These are phyloP conservation scores for Scenedesmus sp. DNA, from an alignment of 163 green algal genomes.

Conservation along the genomic window DNA sequence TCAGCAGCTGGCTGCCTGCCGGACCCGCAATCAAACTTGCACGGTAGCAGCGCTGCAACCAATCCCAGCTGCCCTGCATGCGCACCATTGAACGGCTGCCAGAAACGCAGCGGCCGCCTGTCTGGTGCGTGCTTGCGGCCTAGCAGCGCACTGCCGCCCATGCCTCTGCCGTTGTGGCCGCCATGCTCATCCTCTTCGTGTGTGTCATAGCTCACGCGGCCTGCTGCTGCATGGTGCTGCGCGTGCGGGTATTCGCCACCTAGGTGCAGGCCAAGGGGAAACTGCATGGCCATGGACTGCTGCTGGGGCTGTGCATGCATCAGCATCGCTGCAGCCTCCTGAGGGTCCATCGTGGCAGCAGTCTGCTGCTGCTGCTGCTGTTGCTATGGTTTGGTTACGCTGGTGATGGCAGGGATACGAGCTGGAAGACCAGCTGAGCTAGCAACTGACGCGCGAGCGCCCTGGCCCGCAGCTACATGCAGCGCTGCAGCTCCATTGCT, in stretches of 20 bases:
- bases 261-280: background rate
- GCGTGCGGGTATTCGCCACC: background rate
- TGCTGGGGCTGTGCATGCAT: background rate
- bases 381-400: background rate
- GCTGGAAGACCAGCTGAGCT: background rate
- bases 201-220: slow-evolving; percentile 33
- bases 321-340: background rate
- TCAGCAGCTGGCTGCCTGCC: background rate
- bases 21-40: background rate
- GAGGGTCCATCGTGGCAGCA: background rate
- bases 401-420: background rate
- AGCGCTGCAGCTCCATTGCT: background rate
- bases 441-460: background rate
- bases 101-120: slow-evolving; percentile 60
- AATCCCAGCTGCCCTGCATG: background rate
- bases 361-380: background rate
- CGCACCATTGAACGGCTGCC: slow-evolving; percentile 62
- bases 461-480: background rate
- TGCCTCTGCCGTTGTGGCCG: background rate
- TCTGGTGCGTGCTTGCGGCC: slow-evolving; percentile 47
- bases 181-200: background rate
- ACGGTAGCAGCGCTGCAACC: background rate
- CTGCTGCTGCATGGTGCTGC: background rate
- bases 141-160: slow-evolving; percentile 5
- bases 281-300: slow-evolving; percentile 7